Evolutionary conservation across 1,139 yeast genomes (phyloP), one percentile per base, ranked within the genome.

Genomic region (Geotrichum candidum): DNA sequence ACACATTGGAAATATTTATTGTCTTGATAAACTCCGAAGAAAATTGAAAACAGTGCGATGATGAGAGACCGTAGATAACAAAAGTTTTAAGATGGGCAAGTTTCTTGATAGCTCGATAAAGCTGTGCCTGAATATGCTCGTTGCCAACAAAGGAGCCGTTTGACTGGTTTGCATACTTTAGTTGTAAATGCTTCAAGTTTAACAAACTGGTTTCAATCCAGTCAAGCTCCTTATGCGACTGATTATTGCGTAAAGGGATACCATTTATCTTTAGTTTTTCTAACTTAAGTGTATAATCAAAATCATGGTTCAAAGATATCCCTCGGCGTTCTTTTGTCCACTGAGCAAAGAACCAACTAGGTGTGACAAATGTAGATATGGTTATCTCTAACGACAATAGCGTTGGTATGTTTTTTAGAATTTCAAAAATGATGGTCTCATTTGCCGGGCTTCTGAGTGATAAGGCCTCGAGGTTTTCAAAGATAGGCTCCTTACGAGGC

Each of bases 281-380:
- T 10, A 48, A 11, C 13, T 29, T 11, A 25, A 23, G 51, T 7
- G 13, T 48, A 4, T 13, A n/a, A 18, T n/a, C 25, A 22, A 25
- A 48, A 11, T 48, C 29, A 29, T 4, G 51, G 2, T 48, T 4
- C 13, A 48, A 48, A 22, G 51, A 13, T 9, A 13, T 38, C 5
- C 45, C 45, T 18, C 18, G 15, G 5, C 45, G 45, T 38, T 38
- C 45, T 38, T 38, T 3, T 5, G 45, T 51, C 29, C 53, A 31
- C 23, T 53, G 56, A 13, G 22, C 23, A 13, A 9, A 33, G 48
- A 41, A 59, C 61, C 58, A 59, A 25, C 53, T 60, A 7, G 59
- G 59, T 2, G 59, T 27, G 11, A 29, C 35, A 5, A 10, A 11
- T 22, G 54, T 35, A 6, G 35, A n/a, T 18, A 23, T 52, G 22